These are phyloP conservation scores for Parathielavia appendiculata DNA, from an alignment of 495 filamentous ascomycete species.

Conservation along the genomic window DNA sequence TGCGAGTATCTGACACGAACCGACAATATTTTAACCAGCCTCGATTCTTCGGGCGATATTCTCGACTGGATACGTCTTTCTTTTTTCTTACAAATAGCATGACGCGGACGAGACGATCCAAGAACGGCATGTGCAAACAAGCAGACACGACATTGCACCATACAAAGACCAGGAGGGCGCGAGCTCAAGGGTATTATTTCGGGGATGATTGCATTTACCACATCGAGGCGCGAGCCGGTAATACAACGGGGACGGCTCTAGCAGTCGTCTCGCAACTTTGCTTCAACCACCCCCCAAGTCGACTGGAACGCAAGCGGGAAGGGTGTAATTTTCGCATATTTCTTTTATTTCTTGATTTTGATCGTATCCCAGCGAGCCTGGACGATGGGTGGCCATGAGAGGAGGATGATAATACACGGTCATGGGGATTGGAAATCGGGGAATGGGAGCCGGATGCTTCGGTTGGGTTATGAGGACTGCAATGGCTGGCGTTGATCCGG, in stretches of 20 bases:
- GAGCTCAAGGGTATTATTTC: slow-evolving; percentile 11
- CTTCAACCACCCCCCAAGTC: background rate
- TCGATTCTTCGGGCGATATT: background rate
- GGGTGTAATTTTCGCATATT: slow-evolving; percentile 1
- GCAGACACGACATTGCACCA: background rate
- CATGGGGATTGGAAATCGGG: too few relatives aligned
- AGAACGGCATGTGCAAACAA: slow-evolving; percentile 3
- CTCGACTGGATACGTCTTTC: background rate
- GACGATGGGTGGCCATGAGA: background rate
- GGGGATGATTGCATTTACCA: background rate
- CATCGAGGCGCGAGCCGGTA: background rate
- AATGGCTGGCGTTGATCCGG: too few relatives aligned
- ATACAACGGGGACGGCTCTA: background rate
- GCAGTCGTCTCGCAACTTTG: background rate
- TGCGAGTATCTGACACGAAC: slow-evolving; percentile 39
- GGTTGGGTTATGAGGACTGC: too few relatives aligned
- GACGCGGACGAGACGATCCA: background rate
- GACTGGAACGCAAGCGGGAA: slow-evolving; percentile 16
- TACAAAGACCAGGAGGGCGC: slow-evolving; percentile 19
- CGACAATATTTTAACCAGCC: background rate
- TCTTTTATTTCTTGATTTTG: background rate
- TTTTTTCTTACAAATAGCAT: background rate
- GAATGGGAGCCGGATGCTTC: too few relatives aligned
- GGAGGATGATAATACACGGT: slow-evolving; percentile 6
- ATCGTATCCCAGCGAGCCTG: background rate